Base-by-base conservation (phyloP, 257 asterid genomes). In the Nicotiana paniculata region DNA sequence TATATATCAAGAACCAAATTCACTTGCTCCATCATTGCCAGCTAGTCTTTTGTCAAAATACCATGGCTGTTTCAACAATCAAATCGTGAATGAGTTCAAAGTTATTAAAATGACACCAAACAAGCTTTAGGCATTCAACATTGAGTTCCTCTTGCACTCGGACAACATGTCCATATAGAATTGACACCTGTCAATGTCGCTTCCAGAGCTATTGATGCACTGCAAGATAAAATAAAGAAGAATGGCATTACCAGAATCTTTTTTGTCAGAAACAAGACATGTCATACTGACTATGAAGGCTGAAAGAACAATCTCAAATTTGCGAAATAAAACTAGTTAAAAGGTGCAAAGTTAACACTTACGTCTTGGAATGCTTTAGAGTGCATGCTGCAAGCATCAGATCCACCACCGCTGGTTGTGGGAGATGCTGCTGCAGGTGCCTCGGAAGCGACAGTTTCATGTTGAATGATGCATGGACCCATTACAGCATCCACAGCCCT, bases 381-480 rank as follows among this genome's bases (percentile, higher is more conserved):
- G 9, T 92, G 98, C 85, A 82, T 2, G 77, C 77, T 65, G 83
- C 98, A 95, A 61, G 93, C 92, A 83, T 93, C 96, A 51, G 89
- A 77, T 28, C 82, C 89, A 37, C 9, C 62, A 48, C 93, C 90
- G 58, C 88, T 55, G 9, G 91, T 80, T n/a, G 90, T 83, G 46
- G 93, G 80, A 57, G 90, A 81, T 4, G 90, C 86, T 18, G 91
- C 86, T 72, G 90, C 87, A 35, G 88, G 77, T 24, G 84, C 88
- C 65, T 86, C 88, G 70, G 94, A 67, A 80, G 9, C 90, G 16
- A 88, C 97, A 66, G 90, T 54, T 83, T 93, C 98, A 59, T 91
- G 97, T 65, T 91, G 93, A 83, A 93, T 82, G 16, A 94, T 91
- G 11, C 97, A 94, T 78, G 97, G 95, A 64, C 98, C 98, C 87